These are phyloP conservation scores for Gloeopeniophorella convolvens DNA, from an alignment of 768 basidiomycete species.

Conservation along the genomic window DNA sequence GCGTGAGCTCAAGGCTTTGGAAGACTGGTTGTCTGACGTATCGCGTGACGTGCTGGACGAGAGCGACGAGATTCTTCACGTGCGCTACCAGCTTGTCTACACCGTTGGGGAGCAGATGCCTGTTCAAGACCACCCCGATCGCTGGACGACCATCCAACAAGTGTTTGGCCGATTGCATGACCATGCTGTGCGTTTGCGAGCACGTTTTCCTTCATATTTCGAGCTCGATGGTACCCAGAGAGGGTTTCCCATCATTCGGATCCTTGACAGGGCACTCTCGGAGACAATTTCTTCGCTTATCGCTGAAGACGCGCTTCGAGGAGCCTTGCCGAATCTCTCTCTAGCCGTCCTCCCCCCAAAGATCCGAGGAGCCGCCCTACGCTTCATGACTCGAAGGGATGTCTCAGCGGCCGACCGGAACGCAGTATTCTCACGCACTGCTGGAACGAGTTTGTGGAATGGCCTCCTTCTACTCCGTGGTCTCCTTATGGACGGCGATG, in stretches of 20 bases:
- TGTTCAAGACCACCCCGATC: constrained; percentile 36
- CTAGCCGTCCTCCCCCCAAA: not conserved
- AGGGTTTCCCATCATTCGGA: constrained; percentile 2
- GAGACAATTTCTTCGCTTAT: not conserved
- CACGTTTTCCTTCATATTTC: not conserved
- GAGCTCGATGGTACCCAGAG: not conserved
- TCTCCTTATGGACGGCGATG: constrained; percentile 30
- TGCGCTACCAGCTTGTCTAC: constrained; percentile 44
- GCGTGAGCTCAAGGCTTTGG: not conserved
- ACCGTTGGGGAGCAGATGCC: constrained; percentile 34
- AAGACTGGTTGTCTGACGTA: not conserved
- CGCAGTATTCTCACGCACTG: not conserved
- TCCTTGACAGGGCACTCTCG: not conserved
- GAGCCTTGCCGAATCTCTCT: not conserved
- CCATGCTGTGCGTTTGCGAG: constrained; percentile 1
- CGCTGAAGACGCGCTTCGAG: not conserved
- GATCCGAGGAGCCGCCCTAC: constrained; percentile 1
- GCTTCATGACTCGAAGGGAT: not conserved
- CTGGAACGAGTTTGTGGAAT: constrained; percentile 26
- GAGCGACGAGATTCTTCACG: constrained; percentile 34
- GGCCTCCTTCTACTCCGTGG: constrained; percentile 40
- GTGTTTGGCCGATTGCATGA: constrained; percentile 30
- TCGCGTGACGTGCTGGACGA: constrained; percentile 15
- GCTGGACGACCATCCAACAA: constrained; percentile 38
- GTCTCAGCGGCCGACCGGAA: not conserved